Percentiles rank a stretch among this genome's conserved stretches.
Evolutionary conservation across 805 yeast species (phyloP).

Genomic region (Wickerhamiella occidentalis): DNA sequence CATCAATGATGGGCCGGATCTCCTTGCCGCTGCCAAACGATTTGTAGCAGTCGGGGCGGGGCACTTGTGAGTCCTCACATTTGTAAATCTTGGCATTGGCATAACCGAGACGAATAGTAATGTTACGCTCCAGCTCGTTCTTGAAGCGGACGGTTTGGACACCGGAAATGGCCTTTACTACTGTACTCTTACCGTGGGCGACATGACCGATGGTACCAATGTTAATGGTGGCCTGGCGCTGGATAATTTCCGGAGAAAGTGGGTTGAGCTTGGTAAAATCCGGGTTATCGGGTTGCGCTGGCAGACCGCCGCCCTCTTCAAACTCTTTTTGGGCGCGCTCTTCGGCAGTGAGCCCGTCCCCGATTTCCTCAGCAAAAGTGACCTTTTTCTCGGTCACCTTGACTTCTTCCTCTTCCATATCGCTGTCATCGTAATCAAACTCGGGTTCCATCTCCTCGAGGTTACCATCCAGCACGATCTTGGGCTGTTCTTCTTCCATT

Average conservation of each 20-base stretch:
- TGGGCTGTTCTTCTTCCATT: conserved; percentile 52
- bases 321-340: conserved; percentile 73
- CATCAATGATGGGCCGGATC: conserved; percentile 81
- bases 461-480: conserved; percentile 62
- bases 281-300: conserved; percentile 87
- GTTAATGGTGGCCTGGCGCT: conserved; percentile 95
- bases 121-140: conserved; percentile 97
- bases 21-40: conserved; percentile 93
- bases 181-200: conserved; percentile 91
- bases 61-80: conserved; percentile 74
- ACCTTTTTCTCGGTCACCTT: conserved; percentile 46
- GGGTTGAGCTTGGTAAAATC: conserved; percentile 77
- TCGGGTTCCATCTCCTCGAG: conserved; percentile 33
- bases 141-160: conserved; percentile 98
- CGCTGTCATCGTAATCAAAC: conserved; percentile 34
- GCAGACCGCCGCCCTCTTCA: conserved; percentile 97
- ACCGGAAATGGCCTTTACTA: conserved; percentile 92
- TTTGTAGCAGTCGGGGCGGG: conserved; percentile 89
- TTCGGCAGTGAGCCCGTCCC: conserved; percentile 50
- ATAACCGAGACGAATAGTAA: conserved; percentile 95
- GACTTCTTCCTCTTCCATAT: conserved; percentile 25
- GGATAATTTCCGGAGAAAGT: conserved; percentile 81
- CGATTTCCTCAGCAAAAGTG: conserved; percentile 50
- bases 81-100: conserved; percentile 98
- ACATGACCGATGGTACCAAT: conserved; percentile 89